These are phyloP conservation scores for Lachnellula suecica DNA, from an alignment of 2,329 filamentous ascomycete species.

Conservation along the genomic window DNA sequence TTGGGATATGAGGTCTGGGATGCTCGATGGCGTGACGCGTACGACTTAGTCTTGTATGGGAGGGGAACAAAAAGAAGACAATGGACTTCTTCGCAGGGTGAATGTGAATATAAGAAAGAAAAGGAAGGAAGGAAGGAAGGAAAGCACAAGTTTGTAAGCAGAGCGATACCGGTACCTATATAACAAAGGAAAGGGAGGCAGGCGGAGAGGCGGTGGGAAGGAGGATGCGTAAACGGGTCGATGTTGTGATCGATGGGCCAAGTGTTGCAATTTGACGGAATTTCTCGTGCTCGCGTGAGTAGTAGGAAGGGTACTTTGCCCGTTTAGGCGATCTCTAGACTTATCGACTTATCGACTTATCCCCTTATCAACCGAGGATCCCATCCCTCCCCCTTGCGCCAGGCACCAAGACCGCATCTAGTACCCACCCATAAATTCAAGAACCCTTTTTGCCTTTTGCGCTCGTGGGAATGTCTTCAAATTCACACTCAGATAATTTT, in stretches of 20 bases:
- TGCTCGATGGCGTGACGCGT: background rate
- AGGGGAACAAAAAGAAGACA: background rate
- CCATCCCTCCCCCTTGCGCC: background rate
- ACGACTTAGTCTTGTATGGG: background rate
- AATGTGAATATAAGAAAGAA: background rate
- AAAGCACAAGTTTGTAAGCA: background rate
- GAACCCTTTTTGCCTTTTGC: background rate
- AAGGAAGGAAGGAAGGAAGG: background rate
- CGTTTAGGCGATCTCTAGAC: background rate
- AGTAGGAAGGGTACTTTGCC: too few species aligned
- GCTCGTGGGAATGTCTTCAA: slow-evolving; percentile 5
- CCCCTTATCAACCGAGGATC: background rate
- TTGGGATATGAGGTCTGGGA: too few species aligned
- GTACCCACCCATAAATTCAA: background rate
- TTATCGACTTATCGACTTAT: background rate
- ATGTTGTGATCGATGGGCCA: slow-evolving; percentile 1
- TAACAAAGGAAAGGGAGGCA: background rate
- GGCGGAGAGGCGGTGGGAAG: background rate
- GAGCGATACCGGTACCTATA: too few species aligned
- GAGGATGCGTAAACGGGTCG: background rate
- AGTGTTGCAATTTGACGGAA: slow-evolving; percentile 6
- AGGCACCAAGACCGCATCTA: slow-evolving; percentile 6
- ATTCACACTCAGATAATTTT: slow-evolving; percentile 6
- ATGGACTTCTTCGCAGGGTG: background rate
- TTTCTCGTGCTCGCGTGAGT: background rate